Percentiles rank a stretch among this genome's conserved stretches.
Evolutionary conservation across 163 green algal species (phyloP).

Genomic region (Volvox carteri): DNA sequence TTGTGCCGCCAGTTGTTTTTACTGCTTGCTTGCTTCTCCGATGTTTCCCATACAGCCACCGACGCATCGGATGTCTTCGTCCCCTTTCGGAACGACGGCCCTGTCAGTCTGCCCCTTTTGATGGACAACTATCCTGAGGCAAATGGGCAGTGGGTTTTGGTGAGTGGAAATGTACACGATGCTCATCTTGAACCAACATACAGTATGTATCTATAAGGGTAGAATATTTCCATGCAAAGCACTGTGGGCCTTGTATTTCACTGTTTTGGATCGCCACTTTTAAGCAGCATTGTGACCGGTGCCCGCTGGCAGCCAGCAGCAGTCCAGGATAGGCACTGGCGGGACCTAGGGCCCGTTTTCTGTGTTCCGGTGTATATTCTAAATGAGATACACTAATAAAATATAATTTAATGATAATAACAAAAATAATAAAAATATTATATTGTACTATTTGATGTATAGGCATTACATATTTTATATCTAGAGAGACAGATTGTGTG

Average conservation of each 20-base stretch:
- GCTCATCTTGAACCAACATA: background rate
- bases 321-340: too few species aligned
- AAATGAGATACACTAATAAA: too few species aligned
- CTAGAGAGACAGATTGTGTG: too few species aligned
- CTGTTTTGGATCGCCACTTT: background rate
- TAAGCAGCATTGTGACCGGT: background rate
- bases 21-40: background rate
- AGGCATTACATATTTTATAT: too few species aligned
- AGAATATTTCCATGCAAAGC: background rate
- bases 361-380: too few species aligned
- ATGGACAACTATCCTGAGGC: background rate
- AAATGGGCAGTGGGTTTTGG: background rate
- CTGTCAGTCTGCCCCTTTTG: background rate
- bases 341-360: too few species aligned
- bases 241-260: background rate
- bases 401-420: too few species aligned
- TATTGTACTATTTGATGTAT: too few species aligned
- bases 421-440: too few species aligned
- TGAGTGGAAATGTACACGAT: background rate
- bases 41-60: background rate
- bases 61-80: background rate
- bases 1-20: background rate
- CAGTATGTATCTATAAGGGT: background rate
- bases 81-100: background rate
- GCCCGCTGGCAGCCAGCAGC: background rate